Evolutionary conservation across 192 early-diverging fungal species (phyloP).

Genomic region (Gryganskiella cystojenkinii): DNA sequence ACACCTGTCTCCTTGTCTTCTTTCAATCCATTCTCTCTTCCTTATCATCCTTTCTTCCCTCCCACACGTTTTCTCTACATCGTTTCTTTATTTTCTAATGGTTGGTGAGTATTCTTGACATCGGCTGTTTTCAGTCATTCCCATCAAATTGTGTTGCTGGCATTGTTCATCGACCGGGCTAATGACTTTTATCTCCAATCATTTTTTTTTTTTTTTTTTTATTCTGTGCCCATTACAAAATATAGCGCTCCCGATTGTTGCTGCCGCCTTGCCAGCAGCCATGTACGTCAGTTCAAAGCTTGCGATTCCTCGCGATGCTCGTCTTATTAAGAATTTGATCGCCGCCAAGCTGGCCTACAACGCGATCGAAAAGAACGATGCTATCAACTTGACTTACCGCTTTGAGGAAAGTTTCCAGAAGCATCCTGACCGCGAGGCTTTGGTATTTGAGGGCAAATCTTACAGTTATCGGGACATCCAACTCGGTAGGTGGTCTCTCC

Average conservation of each 20-base stretch:
- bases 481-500: conserved; percentile 37
- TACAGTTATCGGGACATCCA: conserved; percentile 59
- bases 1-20: too few relatives aligned
- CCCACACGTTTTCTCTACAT: too few relatives aligned
- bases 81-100: neutral
- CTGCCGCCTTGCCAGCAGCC: conserved; percentile 51
- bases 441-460: conserved; percentile 60
- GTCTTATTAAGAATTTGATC: conserved; percentile 31
- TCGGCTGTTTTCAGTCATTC: neutral
- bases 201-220: neutral
- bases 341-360: conserved; percentile 21
- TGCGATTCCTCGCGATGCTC: conserved; percentile 44
- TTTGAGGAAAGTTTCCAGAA: conserved; percentile 53
- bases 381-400: conserved; percentile 52
- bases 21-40: neutral
- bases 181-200: neutral
- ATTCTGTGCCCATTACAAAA: neutral
- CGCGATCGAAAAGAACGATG: conserved; percentile 43
- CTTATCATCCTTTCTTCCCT: neutral
- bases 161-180: neutral
- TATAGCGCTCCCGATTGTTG: conserved; percentile 35
- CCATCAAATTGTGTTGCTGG: neutral
- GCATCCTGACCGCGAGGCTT: conserved; percentile 47
- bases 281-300: conserved; percentile 61
- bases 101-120: conserved; percentile 8